Evolutionary conservation across 495 filamentous ascomycete species (phyloP).

Genomic region (Aspergillus asperescens): DNA sequence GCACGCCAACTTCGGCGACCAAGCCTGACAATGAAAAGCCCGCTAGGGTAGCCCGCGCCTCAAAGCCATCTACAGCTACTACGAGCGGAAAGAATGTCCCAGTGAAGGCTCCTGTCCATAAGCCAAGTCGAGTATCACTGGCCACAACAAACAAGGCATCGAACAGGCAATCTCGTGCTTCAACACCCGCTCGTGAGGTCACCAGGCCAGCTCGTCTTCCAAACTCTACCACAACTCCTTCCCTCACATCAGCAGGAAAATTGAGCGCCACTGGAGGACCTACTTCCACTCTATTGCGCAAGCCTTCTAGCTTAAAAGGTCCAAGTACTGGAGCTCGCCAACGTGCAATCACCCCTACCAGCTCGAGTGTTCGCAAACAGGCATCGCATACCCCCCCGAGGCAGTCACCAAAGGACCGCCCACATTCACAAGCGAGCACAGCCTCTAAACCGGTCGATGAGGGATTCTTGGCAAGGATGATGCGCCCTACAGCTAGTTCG

Average conservation of each 20-base stretch:
- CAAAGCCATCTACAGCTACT: slow-evolving; percentile 12
- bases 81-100: slow-evolving; percentile 24
- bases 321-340: slow-evolving; percentile 16
- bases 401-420: slow-evolving; percentile 33
- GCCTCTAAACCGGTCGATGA: slow-evolving; percentile 54
- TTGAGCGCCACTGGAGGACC: slow-evolving; percentile 19
- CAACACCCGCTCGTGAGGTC: slow-evolving; percentile 29
- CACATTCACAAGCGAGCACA: slow-evolving; percentile 39
- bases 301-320: slow-evolving; percentile 40
- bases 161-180: slow-evolving; percentile 27
- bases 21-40: slow-evolving; percentile 17
- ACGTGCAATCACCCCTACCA: slow-evolving; percentile 22
- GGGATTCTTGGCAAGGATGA: slow-evolving; percentile 85
- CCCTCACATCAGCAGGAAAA: slow-evolving; percentile 57
- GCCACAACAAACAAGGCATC: slow-evolving; percentile 26
- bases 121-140: slow-evolving; percentile 31
- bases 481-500: slow-evolving; percentile 78
- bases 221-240: slow-evolving; percentile 56
- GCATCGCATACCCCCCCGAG: slow-evolving; percentile 36
- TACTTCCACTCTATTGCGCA: slow-evolving; percentile 33
- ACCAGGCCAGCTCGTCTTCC: slow-evolving; percentile 53
- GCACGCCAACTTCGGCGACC: slow-evolving; percentile 17
- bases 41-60: slow-evolving; percentile 16
- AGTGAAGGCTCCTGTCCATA: slow-evolving; percentile 25
- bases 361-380: slow-evolving; percentile 29